These are phyloP conservation scores for Secale cereale DNA, from an alignment of 176 grass and related monocot species.

Conservation along the genomic window DNA sequence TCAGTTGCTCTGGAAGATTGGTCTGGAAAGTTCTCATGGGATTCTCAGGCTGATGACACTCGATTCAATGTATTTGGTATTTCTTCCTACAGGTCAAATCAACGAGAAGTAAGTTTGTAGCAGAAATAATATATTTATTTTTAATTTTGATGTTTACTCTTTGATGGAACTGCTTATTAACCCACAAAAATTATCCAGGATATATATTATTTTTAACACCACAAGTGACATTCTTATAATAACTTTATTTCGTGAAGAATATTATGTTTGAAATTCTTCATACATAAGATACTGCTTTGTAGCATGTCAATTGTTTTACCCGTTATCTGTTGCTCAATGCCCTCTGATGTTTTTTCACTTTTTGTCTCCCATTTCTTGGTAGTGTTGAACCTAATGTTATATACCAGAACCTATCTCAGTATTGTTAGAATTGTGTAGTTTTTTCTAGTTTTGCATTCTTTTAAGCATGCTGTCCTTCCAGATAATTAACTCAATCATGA, in stretches of 20 bases:
- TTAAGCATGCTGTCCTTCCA: slow-evolving; percentile 34
- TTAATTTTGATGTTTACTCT: background rate
- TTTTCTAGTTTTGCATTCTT: slow-evolving; percentile 11
- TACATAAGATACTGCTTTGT: background rate
- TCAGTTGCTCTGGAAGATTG: slow-evolving; percentile 50
- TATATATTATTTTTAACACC: background rate
- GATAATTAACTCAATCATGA: slow-evolving; percentile 97
- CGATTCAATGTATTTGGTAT: slow-evolving; percentile 90
- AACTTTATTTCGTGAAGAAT: background rate
- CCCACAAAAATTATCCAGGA: background rate
- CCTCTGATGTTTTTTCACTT: background rate
- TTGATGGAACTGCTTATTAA: slow-evolving; percentile 11
- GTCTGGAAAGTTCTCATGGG: slow-evolving; percentile 78
- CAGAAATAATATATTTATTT: background rate
- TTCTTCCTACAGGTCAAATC: slow-evolving; percentile 76
- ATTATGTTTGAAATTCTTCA: slow-evolving; percentile 5
- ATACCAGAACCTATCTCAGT: background rate
- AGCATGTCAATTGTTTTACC: background rate
- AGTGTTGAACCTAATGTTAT: background rate
- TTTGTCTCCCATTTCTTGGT: background rate
- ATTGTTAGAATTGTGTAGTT: background rate
- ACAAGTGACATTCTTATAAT: slow-evolving; percentile 1
- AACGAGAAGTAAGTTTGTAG: slow-evolving; percentile 68
- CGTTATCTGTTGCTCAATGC: background rate
- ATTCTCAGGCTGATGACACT: slow-evolving; percentile 61